A percentile compares a stretch with the other conserved stretches of the same genome.
phyloP scores from a whole-genome alignment of 768 basidiomycete species.

The Mycena albidolilacea region DNA sequence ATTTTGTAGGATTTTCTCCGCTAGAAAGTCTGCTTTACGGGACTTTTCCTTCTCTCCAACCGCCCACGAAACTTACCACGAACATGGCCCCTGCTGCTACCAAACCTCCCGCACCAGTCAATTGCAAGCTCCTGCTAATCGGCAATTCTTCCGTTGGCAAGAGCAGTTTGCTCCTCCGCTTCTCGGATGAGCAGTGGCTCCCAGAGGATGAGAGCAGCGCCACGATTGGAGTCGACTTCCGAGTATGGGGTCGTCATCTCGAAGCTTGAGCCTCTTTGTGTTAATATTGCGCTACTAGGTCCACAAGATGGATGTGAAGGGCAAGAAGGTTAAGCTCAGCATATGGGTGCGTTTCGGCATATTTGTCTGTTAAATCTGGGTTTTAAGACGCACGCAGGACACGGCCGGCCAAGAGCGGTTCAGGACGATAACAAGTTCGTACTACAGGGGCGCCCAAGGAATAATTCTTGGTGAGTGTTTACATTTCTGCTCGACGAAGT shows the following conservation, averaged over 20 bases:
- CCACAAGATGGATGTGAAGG: conserved; percentile 89
- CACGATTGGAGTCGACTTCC: conserved; percentile 89
- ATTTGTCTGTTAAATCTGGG: not conserved
- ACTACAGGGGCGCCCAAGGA: conserved; percentile 92
- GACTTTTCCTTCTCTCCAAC: not conserved
- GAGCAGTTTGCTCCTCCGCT: conserved; percentile 92
- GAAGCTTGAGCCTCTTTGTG: conserved; percentile 3
- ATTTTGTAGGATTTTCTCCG: too few species aligned
- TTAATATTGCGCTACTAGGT: conserved; percentile 58
- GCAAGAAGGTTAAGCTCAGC: conserved; percentile 90
- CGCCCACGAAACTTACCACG: not conserved
- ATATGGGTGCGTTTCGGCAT: conserved; percentile 86
- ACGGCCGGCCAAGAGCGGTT: conserved; percentile 98
- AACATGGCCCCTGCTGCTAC: conserved; percentile 38
- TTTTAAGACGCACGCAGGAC: conserved; percentile 68
- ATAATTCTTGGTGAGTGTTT: conserved; percentile 75
- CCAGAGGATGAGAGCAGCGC: conserved; percentile 91
- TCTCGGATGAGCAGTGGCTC: conserved; percentile 96
- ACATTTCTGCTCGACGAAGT: conserved; percentile 42
- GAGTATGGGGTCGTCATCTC: conserved; percentile 61
- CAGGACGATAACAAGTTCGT: conserved; percentile 94
- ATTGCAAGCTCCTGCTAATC: conserved; percentile 88
- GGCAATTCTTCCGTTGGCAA: conserved; percentile 95
- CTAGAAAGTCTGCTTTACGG: too few species aligned
- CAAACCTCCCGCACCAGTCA: conserved; percentile 63